phyloP scores from a whole-genome alignment of 768 basidiomycete genomes.

The Xerocomus brunneocitrinus region DNA sequence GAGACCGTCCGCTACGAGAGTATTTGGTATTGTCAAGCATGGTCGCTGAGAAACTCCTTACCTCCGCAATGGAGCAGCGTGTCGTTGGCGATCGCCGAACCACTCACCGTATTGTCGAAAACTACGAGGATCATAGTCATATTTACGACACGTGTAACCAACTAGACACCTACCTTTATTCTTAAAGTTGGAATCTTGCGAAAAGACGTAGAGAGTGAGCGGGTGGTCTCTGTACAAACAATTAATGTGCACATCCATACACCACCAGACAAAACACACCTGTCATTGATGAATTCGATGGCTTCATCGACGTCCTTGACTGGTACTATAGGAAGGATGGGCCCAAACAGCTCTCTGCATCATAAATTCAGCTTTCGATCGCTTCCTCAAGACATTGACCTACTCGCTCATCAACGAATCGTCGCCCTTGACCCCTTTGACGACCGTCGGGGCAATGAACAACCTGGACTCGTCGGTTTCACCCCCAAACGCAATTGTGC shows the following conservation, averaged over 20 bases:
- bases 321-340: slow-evolving; percentile 69
- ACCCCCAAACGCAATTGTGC: slow-evolving; percentile 63
- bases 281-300: slow-evolving; percentile 59
- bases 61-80: slow-evolving; percentile 55
- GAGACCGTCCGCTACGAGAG: slow-evolving; percentile 46
- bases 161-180: slow-evolving; percentile 45
- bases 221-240: slow-evolving; percentile 56
- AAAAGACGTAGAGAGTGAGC: slow-evolving; percentile 74
- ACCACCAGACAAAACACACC: slow-evolving; percentile 33
- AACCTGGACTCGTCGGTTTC: slow-evolving; percentile 49
- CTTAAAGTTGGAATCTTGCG: slow-evolving; percentile 54
- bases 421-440: slow-evolving; percentile 53
- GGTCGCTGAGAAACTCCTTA: slow-evolving; percentile 24
- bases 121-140: slow-evolving; percentile 37
- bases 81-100: slow-evolving; percentile 68
- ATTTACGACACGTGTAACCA: background rate
- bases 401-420: slow-evolving; percentile 79
- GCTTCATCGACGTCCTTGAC: slow-evolving; percentile 70
- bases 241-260: background rate
- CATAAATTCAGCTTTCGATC: background rate
- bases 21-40: background rate
- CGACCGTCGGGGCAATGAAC: slow-evolving; percentile 70
- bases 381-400: slow-evolving; percentile 21
- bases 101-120: slow-evolving; percentile 65
- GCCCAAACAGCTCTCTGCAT: slow-evolving; percentile 78